phyloP scores from a whole-genome alignment of 208 protist genomes.

The Leishmania tarentolae region DNA sequence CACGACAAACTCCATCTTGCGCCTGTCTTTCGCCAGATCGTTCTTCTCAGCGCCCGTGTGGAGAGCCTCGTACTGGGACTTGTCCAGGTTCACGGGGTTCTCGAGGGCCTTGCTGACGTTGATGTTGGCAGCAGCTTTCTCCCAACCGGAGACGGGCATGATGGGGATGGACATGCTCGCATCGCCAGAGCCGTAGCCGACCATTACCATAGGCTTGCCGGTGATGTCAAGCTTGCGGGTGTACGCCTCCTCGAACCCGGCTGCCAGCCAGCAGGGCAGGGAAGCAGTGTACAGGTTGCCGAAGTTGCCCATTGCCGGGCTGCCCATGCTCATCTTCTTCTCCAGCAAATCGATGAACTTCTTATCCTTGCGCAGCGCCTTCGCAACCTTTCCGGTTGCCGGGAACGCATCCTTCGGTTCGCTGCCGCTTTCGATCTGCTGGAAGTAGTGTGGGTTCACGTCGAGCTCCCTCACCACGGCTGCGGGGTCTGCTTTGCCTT shows the following conservation, averaged over 20 bases:
- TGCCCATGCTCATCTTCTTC: conserved; percentile 90
- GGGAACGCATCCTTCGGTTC: conserved; percentile 79
- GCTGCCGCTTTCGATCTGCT: conserved; percentile 70
- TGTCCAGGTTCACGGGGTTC: conserved; percentile 71
- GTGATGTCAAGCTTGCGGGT: conserved; percentile 80
- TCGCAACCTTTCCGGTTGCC: conserved; percentile 79
- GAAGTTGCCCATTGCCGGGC: conserved; percentile 84
- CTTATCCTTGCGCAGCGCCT: conserved; percentile 78
- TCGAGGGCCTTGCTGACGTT: conserved; percentile 73
- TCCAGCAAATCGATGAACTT: conserved; percentile 78
- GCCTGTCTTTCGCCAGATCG: conserved; percentile 55
- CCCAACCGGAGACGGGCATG: conserved; percentile 78
- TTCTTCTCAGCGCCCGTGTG: conserved; percentile 79
- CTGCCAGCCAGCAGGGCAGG: conserved; percentile 88
- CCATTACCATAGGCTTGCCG: conserved; percentile 87
- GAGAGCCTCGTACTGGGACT: conserved; percentile 84
- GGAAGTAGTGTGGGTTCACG: conserved; percentile 74
- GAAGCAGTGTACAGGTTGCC: conserved; percentile 93
- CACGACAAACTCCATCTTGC: conserved; percentile 84
- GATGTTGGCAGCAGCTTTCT: conserved; percentile 79
- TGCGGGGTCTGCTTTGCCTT: conserved; percentile 52
- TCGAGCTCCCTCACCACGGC: conserved; percentile 68
- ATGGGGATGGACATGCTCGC: conserved; percentile 90
- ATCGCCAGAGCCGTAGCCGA: conserved; percentile 89
- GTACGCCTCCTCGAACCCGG: conserved; percentile 88